Conservation (phyloP, 1,139 yeast genomes). For the Lodderomyces theae region DNA sequence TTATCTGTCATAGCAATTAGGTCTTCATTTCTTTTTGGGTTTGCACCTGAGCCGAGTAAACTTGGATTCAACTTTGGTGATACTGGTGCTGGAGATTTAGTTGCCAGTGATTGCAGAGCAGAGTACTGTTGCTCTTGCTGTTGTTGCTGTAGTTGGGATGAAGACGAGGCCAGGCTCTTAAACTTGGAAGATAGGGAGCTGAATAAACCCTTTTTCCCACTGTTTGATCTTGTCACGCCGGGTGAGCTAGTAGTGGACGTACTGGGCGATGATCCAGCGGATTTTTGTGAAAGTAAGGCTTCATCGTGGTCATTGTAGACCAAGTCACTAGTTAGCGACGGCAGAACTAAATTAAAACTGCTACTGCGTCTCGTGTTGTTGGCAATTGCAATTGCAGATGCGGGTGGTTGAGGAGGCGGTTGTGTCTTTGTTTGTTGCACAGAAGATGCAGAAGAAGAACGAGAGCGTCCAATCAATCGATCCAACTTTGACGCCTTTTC, state of each 20-base stretch:
- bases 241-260: constrained; percentile 15
- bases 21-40: constrained; percentile 20
- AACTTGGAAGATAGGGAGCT: constrained; percentile 56
- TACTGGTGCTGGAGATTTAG: constrained; percentile 14
- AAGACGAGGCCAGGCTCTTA: constrained; percentile 19
- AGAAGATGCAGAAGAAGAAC: constrained; percentile 30
- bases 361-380: constrained; percentile 12
- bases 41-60: constrained; percentile 17
- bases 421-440: constrained; percentile 5
- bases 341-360: constrained; percentile 13
- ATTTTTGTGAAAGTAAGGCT: constrained; percentile 9
- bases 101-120: not conserved
- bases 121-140: constrained; percentile 6
- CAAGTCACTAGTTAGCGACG: constrained; percentile 14
- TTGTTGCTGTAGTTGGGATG: constrained; percentile 12
- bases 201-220: constrained; percentile 43
- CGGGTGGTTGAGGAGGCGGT: constrained; percentile 4
- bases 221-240: constrained; percentile 22
- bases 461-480: constrained; percentile 29
- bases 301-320: constrained; percentile 12
- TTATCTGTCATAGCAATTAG: constrained; percentile 21
- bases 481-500: constrained; percentile 21
- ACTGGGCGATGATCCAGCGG: constrained; percentile 15
- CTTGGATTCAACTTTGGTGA: constrained; percentile 18
- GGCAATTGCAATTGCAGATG: constrained; percentile 21